phyloP scores from a whole-genome alignment of 805 yeast genomes.

The Candida quercuum region DNA sequence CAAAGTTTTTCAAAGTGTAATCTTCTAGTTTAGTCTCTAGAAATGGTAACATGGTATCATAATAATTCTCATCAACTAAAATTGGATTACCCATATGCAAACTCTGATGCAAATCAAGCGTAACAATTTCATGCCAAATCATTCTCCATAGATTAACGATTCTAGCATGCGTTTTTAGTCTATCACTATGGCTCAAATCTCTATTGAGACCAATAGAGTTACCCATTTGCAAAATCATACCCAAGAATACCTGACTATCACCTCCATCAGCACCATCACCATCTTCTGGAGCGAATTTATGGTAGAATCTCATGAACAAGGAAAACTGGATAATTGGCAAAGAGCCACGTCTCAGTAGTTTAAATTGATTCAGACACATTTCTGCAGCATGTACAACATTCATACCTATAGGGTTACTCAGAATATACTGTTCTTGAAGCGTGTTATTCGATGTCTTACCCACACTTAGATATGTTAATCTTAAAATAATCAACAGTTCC shows the following conservation, averaged over 20 bases:
- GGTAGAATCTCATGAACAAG: constrained; percentile 44
- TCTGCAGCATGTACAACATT: constrained; percentile 45
- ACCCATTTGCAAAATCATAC: constrained; percentile 50
- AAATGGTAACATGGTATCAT: constrained; percentile 47
- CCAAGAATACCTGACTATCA: constrained; percentile 42
- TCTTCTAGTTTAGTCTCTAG: constrained; percentile 24
- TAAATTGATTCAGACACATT: constrained; percentile 50
- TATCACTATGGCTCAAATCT: constrained; percentile 39
- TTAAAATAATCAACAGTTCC: constrained; percentile 15
- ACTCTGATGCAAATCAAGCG: constrained; percentile 41
- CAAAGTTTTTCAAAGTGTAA: constrained; percentile 32
- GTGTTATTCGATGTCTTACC: constrained; percentile 15
- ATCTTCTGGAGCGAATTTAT: constrained; percentile 46
- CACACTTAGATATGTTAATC: constrained; percentile 18
- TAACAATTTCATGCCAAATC: constrained; percentile 49
- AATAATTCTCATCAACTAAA: constrained; percentile 32
- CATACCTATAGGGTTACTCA: constrained; percentile 40
- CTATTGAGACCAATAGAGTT: constrained; percentile 52
- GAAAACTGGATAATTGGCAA: constrained; percentile 51
- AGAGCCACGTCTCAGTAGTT: constrained; percentile 41
- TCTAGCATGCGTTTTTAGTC: constrained; percentile 19
- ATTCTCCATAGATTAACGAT: constrained; percentile 48
- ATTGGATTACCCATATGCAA: constrained; percentile 44
- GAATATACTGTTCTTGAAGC: constrained; percentile 28
- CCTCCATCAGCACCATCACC: constrained; percentile 54